These are phyloP conservation scores for Hortaea sp. DNA, from an alignment of 2,329 filamentous ascomycete species.

Conservation along the genomic window DNA sequence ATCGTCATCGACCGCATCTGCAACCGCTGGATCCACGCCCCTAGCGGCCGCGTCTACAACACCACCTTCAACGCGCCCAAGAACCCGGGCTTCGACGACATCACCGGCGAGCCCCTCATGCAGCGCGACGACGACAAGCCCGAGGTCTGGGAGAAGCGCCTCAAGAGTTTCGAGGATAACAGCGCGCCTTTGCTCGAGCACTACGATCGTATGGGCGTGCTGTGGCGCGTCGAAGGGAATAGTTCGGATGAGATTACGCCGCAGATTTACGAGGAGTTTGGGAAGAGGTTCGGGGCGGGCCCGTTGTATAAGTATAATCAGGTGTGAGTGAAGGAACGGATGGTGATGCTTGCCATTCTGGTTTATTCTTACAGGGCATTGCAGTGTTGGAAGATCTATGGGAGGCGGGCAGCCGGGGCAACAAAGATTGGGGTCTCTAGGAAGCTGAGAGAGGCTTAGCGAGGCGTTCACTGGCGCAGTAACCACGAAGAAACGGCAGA, in stretches of 20 bases:
- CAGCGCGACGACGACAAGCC: conserved; percentile 80
- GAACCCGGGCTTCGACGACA: conserved; percentile 70
- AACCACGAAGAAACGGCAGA: too few relatives aligned
- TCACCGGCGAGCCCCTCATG: conserved; percentile 78
- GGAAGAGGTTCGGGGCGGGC: conserved; percentile 53
- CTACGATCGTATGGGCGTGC: conserved; percentile 71
- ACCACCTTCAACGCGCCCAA: conserved; percentile 83
- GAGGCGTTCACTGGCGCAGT: too few relatives aligned
- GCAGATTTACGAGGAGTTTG: conserved; percentile 75
- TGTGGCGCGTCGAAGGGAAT: conserved; percentile 80
- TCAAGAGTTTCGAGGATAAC: conserved; percentile 77
- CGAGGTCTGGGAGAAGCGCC: conserved; percentile 70
- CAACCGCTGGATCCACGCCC: conserved; percentile 85
- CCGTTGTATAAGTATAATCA: background rate
- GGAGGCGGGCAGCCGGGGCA: too few relatives aligned
- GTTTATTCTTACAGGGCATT: too few relatives aligned
- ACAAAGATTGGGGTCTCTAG: too few relatives aligned
- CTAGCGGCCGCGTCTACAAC: conserved; percentile 90
- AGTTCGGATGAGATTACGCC: conserved; percentile 93
- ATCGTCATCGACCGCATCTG: conserved; percentile 85
- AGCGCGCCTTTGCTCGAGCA: conserved; percentile 78
- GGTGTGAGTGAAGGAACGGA: background rate
- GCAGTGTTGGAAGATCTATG: too few relatives aligned
- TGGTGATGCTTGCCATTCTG: too few relatives aligned
- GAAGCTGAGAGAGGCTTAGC: too few relatives aligned